Evolutionary conservation across 2,329 filamentous ascomycete genomes (phyloP).

Genomic region (Pseudogymnoascus sp.): DNA sequence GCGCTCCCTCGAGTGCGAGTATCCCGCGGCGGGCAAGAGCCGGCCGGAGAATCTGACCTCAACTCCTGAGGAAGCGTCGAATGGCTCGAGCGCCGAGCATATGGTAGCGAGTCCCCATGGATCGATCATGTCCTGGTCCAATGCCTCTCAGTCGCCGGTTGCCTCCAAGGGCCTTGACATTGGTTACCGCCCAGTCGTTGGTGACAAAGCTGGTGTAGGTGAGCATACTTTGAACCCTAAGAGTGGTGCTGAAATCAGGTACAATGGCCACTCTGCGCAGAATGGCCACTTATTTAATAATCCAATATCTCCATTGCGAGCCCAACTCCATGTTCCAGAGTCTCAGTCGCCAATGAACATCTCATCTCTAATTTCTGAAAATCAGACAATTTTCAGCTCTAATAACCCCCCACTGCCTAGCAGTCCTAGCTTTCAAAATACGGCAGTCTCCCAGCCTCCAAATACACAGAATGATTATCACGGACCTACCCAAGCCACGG

Average conservation of each 20-base stretch:
- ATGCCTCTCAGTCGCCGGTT: not conserved
- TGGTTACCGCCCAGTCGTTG: not conserved
- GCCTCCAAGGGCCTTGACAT: not conserved
- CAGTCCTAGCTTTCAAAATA: not conserved
- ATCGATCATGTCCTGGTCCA: constrained; percentile 15
- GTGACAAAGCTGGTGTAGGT: not conserved
- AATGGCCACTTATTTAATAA: not conserved
- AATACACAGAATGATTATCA: not conserved
- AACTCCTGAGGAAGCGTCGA: not conserved
- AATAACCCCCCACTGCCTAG: not conserved
- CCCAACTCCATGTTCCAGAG: not conserved
- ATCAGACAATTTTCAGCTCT: not conserved
- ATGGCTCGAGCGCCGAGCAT: not conserved
- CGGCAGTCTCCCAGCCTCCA: not conserved
- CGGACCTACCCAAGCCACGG: not conserved
- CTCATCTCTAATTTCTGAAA: not conserved
- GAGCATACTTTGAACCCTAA: not conserved
- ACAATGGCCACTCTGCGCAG: not conserved
- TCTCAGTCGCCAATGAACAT: constrained; percentile 10
- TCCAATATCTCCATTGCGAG: not conserved
- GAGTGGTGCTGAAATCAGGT: not conserved
- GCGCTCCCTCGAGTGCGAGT: constrained; percentile 18
- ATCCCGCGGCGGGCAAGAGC: constrained; percentile 12
- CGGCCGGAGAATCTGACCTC: not conserved
- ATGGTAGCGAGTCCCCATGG: constrained; percentile 3